These are phyloP conservation scores for Vicia sativa DNA, from an alignment of 306 rosid genomes.

Conservation along the genomic window DNA sequence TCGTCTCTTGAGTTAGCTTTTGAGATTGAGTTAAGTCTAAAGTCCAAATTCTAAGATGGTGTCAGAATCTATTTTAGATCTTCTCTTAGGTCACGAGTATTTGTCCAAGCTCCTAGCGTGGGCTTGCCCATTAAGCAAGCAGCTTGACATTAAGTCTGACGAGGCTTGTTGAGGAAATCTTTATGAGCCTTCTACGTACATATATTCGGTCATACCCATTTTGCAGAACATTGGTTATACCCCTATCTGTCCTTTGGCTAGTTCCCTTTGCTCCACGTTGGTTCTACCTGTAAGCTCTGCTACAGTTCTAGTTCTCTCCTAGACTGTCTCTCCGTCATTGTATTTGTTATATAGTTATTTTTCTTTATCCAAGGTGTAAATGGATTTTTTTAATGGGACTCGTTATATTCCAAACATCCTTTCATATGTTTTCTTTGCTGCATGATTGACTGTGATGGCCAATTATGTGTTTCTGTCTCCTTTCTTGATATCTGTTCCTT, in stretches of 20 bases:
- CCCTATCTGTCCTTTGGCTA: neutral
- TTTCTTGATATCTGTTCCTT: neutral
- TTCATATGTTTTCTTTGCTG: neutral
- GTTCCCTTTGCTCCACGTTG: neutral
- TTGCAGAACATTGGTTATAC: neutral
- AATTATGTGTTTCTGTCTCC: neutral
- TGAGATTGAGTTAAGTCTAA: neutral
- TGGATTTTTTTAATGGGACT: neutral
- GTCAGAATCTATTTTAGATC: neutral
- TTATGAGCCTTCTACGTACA: neutral
- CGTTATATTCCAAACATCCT: neutral
- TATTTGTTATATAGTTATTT: neutral
- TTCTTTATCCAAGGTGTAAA: neutral
- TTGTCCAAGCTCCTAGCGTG: neutral
- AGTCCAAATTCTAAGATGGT: slow-evolving; percentile 3
- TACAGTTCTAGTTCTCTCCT: neutral
- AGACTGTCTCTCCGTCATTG: neutral
- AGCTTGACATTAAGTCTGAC: neutral
- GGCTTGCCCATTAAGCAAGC: neutral
- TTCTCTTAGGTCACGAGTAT: neutral
- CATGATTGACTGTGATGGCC: neutral
- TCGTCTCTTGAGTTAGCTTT: neutral
- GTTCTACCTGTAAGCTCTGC: neutral
- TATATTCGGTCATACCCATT: neutral
- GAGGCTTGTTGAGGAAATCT: neutral